Percentiles rank a stretch among this genome's conserved stretches.
Evolutionary conservation across 1,284 basidiomycete species (phyloP).

Genomic region (Microstroma glucosiphilum): DNA sequence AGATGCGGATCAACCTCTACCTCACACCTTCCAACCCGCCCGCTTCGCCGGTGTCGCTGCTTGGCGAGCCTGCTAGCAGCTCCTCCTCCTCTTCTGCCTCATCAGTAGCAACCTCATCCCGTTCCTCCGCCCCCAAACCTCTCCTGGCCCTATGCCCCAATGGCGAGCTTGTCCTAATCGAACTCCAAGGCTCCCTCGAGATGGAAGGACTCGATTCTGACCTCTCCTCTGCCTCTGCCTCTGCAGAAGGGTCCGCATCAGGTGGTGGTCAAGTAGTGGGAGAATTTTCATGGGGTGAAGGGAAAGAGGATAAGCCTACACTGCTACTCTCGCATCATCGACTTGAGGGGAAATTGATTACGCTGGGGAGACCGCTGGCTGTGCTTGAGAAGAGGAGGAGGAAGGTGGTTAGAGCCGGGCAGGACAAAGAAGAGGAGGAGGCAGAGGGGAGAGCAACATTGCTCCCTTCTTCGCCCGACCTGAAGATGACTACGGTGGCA

Average conservation of each 20-base stretch:
- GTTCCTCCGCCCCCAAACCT: conserved; percentile 5
- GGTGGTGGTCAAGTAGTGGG: conserved; percentile 31
- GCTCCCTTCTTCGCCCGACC: neutral
- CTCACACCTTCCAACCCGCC: neutral
- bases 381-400: conserved; percentile 33
- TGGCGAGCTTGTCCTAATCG: conserved; percentile 44
- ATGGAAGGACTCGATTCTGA: conserved; percentile 27
- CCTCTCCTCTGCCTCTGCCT: neutral
- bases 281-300: conserved; percentile 32
- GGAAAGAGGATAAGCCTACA: conserved; percentile 63
- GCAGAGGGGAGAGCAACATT: conserved; percentile 12
- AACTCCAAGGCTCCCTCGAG: conserved; percentile 46
- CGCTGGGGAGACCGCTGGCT: conserved; percentile 53
- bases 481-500: too few species aligned
- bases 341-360: conserved; percentile 75
- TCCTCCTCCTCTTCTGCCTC: neutral
- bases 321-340: conserved; percentile 78
- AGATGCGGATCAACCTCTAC: conserved; percentile 2
- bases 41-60: neutral
- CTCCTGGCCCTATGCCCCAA: conserved; percentile 23
- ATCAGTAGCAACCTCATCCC: neutral
- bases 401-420: conserved; percentile 1
- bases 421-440: conserved; percentile 7
- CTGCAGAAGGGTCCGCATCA: neutral
- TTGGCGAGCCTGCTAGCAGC: neutral